Conservation (phyloP, 1,139 yeast species). For the Protomyces lactucae-debilis region DNA sequence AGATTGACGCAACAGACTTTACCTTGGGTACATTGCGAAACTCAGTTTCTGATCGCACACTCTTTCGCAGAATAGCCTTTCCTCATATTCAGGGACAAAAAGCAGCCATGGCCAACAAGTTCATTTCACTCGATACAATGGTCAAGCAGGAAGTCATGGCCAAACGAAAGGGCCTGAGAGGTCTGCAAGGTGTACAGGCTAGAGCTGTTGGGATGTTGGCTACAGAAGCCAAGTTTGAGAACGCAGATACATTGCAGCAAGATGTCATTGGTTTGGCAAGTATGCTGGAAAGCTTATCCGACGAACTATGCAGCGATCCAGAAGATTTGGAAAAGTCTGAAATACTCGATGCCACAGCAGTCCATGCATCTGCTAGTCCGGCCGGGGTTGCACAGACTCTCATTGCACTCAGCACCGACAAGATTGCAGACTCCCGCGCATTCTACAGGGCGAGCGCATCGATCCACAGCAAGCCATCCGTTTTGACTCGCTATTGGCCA, state of each 20-base stretch:
- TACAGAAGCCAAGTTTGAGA: constrained; percentile 26
- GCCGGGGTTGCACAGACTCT: constrained; percentile 21
- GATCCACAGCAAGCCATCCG: constrained; percentile 4
- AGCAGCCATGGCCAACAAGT: not conserved
- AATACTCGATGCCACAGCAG: not conserved
- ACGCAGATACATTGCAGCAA: constrained; percentile 26
- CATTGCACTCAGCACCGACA: not conserved
- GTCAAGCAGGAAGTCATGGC: constrained; percentile 29
- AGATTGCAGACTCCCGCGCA: not conserved
- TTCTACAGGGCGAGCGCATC: not conserved
- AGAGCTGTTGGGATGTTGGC: constrained; percentile 34
- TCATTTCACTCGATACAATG: constrained; percentile 28
- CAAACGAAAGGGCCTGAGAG: constrained; percentile 29
- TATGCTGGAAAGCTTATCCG: constrained; percentile 8
- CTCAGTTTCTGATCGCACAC: constrained; percentile 13
- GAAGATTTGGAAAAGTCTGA: constrained; percentile 6
- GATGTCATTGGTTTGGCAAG: constrained; percentile 13
- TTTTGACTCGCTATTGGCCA: constrained; percentile 15
- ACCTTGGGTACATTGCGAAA: constrained; percentile 8
- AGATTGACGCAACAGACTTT: not conserved
- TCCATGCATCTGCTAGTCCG: not conserved
- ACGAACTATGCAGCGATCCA: constrained; percentile 15
- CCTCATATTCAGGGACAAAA: constrained; percentile 10
- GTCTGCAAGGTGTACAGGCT: constrained; percentile 32
- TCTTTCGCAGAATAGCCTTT: constrained; percentile 9